Evolutionary conservation across 352 stramenopile genomes (phyloP).

Genomic region (Phytopythium vexans): DNA sequence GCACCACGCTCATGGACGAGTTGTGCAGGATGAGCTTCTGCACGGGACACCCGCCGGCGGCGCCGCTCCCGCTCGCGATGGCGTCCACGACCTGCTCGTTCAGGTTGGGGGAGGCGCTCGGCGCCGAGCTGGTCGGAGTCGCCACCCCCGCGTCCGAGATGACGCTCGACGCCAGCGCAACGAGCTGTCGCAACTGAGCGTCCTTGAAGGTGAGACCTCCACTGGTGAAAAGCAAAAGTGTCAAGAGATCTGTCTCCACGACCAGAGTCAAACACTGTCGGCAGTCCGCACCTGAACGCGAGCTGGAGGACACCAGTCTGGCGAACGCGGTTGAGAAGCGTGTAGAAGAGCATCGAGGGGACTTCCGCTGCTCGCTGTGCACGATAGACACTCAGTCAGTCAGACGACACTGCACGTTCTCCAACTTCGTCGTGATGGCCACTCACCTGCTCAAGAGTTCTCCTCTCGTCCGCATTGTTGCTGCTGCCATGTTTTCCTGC

Average conservation of each 20-base stretch:
- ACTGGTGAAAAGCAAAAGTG: constrained; percentile 11
- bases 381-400: neutral
- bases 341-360: constrained; percentile 69
- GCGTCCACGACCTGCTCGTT: constrained; percentile 54
- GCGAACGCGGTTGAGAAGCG: constrained; percentile 64
- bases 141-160: constrained; percentile 44
- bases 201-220: constrained; percentile 34
- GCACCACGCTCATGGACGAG: constrained; percentile 27
- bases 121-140: neutral
- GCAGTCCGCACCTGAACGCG: constrained; percentile 32
- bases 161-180: constrained; percentile 52
- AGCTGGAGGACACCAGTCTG: constrained; percentile 64
- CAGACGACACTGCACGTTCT: neutral
- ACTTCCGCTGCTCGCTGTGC: constrained; percentile 41
- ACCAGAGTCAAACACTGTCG: neutral
- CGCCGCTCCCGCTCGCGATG: constrained; percentile 23
- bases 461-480: neutral
- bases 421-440: neutral
- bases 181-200: constrained; percentile 50
- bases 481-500: neutral
- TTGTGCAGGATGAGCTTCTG: constrained; percentile 80
- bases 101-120: constrained; percentile 13
- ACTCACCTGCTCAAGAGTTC: constrained; percentile 56
- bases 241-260: constrained; percentile 1
- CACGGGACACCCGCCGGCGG: constrained; percentile 17